Evolutionary conservation across 2,329 filamentous ascomycete species (phyloP).

Genomic region (Exophiala phaeomuriformis): DNA sequence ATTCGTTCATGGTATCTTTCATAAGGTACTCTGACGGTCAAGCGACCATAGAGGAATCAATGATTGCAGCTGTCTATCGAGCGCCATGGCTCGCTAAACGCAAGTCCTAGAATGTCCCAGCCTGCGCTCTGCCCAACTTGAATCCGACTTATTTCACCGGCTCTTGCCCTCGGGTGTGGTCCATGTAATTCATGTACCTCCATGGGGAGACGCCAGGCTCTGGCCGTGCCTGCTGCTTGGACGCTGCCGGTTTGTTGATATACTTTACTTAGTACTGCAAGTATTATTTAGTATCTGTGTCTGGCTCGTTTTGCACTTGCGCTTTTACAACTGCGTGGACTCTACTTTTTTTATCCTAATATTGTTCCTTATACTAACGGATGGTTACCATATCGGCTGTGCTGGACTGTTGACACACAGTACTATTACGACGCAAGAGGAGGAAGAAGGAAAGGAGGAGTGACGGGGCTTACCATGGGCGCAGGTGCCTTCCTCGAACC

Average conservation of each 20-base stretch:
- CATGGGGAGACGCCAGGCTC: not conserved
- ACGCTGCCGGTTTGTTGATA: not conserved
- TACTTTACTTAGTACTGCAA: no score
- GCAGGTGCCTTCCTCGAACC: slow-evolving; percentile 54
- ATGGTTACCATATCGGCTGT: not conserved
- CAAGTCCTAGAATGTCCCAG: no score
- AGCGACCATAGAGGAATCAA: not conserved
- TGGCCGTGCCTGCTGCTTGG: not conserved
- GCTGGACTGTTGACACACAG: no score
- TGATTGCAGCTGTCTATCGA: no score
- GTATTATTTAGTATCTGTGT: no score
- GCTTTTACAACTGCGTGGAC: no score
- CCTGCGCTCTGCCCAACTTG: no score
- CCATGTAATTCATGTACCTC: not conserved
- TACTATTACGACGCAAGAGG: not conserved
- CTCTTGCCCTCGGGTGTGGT: no score
- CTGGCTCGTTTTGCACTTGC: no score
- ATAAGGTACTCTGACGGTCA: not conserved
- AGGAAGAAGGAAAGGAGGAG: not conserved
- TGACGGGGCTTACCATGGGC: slow-evolving; percentile 38
- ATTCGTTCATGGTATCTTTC: slow-evolving; percentile 1
- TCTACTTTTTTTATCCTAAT: not conserved
- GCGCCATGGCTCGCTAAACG: no score
- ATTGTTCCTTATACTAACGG: not conserved
- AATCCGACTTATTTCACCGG: no score